Conservation (phyloP, 495 filamentous ascomycete species). For the Mytilinidion resinicola region DNA sequence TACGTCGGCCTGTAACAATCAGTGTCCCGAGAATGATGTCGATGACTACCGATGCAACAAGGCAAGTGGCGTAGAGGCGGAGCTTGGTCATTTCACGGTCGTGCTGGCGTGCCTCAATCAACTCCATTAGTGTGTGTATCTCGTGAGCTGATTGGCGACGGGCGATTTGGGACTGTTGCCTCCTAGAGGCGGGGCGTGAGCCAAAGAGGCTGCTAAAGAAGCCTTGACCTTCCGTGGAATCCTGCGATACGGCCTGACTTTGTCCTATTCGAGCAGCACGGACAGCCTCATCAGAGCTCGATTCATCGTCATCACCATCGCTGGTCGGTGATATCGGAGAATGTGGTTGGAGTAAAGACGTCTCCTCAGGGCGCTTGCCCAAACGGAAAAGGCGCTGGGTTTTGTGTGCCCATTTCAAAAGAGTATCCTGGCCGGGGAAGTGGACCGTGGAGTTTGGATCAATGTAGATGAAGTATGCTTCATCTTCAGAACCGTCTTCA, state of each 20-base stretch:
- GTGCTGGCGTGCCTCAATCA: constrained; percentile 12
- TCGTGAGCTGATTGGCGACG: constrained; percentile 14
- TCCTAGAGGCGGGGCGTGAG: constrained; percentile 6
- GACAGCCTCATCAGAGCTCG: constrained; percentile 11
- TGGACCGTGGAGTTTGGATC: constrained; percentile 30
- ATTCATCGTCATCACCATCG: constrained; percentile 11
- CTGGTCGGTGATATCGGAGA: constrained; percentile 2
- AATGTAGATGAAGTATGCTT: constrained; percentile 38
- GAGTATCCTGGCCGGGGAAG: constrained; percentile 23
- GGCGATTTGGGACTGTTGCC: not conserved
- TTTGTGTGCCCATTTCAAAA: constrained; percentile 9
- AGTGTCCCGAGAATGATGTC: constrained; percentile 15
- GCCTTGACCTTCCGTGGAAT: not conserved
- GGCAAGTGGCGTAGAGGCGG: constrained; percentile 15
- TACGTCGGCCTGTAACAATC: constrained; percentile 18
- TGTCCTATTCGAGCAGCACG: not conserved
- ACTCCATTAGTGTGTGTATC: constrained; percentile 9
- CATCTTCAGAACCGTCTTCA: constrained; percentile 25
- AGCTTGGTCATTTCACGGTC: constrained; percentile 20
- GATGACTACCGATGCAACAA: constrained; percentile 14
- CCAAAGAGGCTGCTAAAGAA: constrained; percentile 21
- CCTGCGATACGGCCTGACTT: not conserved
- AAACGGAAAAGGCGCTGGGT: constrained; percentile 14
- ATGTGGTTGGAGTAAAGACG: not conserved
- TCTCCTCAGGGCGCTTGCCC: not conserved